These are phyloP conservation scores for Mallotus repandus DNA, from an alignment of 441 rosid species.

Conservation along the genomic window DNA sequence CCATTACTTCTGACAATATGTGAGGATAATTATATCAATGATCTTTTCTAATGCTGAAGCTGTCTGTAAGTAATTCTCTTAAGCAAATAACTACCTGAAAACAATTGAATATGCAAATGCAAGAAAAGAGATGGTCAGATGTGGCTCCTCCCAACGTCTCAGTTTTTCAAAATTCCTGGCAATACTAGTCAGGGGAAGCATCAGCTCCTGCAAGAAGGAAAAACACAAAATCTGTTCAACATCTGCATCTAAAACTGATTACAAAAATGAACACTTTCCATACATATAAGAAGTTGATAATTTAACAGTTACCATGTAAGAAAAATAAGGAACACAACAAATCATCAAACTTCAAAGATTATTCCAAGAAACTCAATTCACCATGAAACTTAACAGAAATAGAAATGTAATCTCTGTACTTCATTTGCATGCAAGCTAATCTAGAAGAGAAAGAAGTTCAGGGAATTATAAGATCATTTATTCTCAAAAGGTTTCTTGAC, in stretches of 20 bases:
- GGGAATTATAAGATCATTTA: conserved; percentile 1
- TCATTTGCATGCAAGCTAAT: neutral
- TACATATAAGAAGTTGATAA: neutral
- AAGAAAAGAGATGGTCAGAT: conserved; percentile 73
- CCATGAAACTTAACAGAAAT: neutral
- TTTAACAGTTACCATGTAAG: neutral
- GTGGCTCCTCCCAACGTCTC: conserved; percentile 91
- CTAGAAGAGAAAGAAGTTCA: neutral
- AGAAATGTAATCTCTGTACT: neutral
- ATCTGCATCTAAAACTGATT: neutral
- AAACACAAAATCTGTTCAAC: neutral
- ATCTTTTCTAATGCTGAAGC: neutral
- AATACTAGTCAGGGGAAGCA: conserved; percentile 64
- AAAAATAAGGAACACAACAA: neutral
- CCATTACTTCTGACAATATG: neutral
- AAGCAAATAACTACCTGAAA: conserved; percentile 50
- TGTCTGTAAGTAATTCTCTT: conserved; percentile 2
- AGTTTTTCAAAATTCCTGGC: conserved; percentile 70
- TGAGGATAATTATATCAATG: neutral
- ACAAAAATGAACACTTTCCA: neutral
- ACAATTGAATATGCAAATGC: conserved; percentile 60
- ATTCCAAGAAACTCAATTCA: too few relatives aligned
- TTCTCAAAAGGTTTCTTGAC: neutral
- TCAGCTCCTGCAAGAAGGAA: conserved; percentile 61
- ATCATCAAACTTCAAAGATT: neutral